These are phyloP conservation scores for Saussurea involucrata DNA, from an alignment of 129 eudicot genomes.

Conservation along the genomic window DNA sequence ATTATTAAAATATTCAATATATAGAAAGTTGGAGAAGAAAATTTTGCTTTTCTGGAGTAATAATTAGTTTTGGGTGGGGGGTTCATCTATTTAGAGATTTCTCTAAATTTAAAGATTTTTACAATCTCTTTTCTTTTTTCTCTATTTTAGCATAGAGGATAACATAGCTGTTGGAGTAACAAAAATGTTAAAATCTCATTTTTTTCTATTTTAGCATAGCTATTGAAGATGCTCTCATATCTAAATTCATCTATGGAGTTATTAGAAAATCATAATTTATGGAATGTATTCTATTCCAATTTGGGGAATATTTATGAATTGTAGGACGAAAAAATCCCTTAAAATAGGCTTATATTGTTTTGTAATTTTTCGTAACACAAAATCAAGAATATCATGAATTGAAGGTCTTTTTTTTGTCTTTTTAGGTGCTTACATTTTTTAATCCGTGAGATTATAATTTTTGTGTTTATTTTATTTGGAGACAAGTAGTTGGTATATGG, in stretches of 20 bases:
- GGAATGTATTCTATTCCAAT: slow-evolving; percentile 29
- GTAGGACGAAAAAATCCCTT: slow-evolving; percentile 13
- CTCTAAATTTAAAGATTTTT: too few relatives aligned
- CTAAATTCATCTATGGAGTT: neutral
- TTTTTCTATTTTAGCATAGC: too few relatives aligned
- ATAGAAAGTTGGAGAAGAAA: too few relatives aligned
- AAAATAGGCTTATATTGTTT: slow-evolving; percentile 17
- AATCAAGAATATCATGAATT: slow-evolving; percentile 22
- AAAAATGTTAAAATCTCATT: too few relatives aligned
- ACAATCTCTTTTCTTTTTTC: too few relatives aligned
- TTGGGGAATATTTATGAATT: slow-evolving; percentile 18
- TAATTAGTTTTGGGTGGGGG: too few relatives aligned
- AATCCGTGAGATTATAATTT: neutral
- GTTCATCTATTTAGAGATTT: too few relatives aligned
- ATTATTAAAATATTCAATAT: too few relatives aligned
- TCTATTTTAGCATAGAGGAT: too few relatives aligned
- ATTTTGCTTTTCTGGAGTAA: too few relatives aligned
- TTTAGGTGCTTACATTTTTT: slow-evolving; percentile 21
- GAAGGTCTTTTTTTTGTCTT: slow-evolving; percentile 18
- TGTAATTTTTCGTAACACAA: slow-evolving; percentile 17
- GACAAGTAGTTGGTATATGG: slow-evolving; percentile 8
- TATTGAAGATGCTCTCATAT: neutral
- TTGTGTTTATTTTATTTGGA: neutral
- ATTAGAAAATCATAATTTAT: slow-evolving; percentile 18
- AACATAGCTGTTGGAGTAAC: too few relatives aligned